Evolutionary conservation across 371 early-diverging fungal species (phyloP), one percentile per base, ranked within the genome.

Genomic region (Entomophthora muscae): DNA sequence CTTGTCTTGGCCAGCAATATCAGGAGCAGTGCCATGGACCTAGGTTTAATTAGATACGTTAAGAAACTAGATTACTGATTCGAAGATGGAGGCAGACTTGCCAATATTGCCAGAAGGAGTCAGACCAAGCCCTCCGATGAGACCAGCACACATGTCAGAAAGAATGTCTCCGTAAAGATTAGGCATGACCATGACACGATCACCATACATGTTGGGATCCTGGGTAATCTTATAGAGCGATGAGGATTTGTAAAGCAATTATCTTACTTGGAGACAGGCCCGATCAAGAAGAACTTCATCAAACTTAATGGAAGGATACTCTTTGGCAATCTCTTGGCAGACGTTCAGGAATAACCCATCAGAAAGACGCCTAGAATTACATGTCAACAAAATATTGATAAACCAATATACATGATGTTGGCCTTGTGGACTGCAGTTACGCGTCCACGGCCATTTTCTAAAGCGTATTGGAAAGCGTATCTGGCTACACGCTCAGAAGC

Each of bases 101-200:
- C 98, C 96, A 81, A 98, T 95, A 86, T 98, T 98, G 63, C 97
- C 98, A 56, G 90, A 90, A 57, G 97, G 97, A 21, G 97, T 95
- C 70, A 98, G 77, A 56, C 98, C 98, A 64, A 98, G 85, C 67
- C 98, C 98, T 69, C 98, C 98, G 70, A 98, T 95, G 65, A 98
- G 80, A 69, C 98, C 98, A 64, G 98, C 97, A 71, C 93, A 85
- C 85, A 98, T 85, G 70, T 98, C 98, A 52, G 89, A 88, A 63
- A 98, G 78, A 76, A 98, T 98, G 75, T 98, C 98, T 71, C 98
- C 98, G 68, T 98, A 96, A 74, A 98, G 81, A 83, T 98, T 98
- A 65, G 98, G 97, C 97, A 98, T 95, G 67, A 95, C 98, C 95
- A 98, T 90, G 72, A 98, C 98, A 53, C 90, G 89, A 67, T 89